These are phyloP conservation scores for Hamigera avellanea DNA, from an alignment of 495 filamentous ascomycete genomes.

Conservation along the genomic window DNA sequence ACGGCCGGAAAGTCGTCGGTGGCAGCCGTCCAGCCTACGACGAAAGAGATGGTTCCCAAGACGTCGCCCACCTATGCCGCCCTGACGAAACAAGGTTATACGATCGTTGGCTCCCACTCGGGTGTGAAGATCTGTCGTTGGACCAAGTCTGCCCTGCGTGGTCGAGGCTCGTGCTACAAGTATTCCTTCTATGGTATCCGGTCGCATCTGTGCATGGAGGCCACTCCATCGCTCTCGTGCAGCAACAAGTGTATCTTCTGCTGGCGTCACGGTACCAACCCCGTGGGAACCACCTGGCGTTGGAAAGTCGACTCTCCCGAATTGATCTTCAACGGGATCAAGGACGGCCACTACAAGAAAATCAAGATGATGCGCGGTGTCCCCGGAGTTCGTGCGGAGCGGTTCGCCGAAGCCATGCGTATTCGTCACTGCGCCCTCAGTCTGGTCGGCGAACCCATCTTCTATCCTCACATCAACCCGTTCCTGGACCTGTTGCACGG, in stretches of 20 bases:
- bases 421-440: slow-evolving; percentile 86
- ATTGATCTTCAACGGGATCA: slow-evolving; percentile 78
- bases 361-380: slow-evolving; percentile 95
- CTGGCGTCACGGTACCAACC: slow-evolving; percentile 96
- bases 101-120: slow-evolving; percentile 87
- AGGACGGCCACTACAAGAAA: slow-evolving; percentile 86
- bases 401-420: slow-evolving; percentile 84
- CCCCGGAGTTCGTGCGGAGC: slow-evolving; percentile 80
- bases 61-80: slow-evolving; percentile 76
- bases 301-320: slow-evolving; percentile 90
- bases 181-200: slow-evolving; percentile 92
- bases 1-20: slow-evolving; percentile 42
- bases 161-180: slow-evolving; percentile 93
- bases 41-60: slow-evolving; percentile 89
- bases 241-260: slow-evolving; percentile 98
- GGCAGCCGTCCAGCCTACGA: slow-evolving; percentile 24
- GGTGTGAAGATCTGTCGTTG: slow-evolving; percentile 97
- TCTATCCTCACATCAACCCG: slow-evolving; percentile 94
- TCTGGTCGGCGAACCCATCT: slow-evolving; percentile 91
- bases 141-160: slow-evolving; percentile 96
- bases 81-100: slow-evolving; percentile 92
- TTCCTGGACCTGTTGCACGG: slow-evolving; percentile 70
- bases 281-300: slow-evolving; percentile 90
- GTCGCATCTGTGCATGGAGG: slow-evolving; percentile 96
- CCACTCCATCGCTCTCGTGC: slow-evolving; percentile 88